Base-by-base conservation (phyloP, 1,139 yeast genomes). In the Taphrina populina region DNA sequence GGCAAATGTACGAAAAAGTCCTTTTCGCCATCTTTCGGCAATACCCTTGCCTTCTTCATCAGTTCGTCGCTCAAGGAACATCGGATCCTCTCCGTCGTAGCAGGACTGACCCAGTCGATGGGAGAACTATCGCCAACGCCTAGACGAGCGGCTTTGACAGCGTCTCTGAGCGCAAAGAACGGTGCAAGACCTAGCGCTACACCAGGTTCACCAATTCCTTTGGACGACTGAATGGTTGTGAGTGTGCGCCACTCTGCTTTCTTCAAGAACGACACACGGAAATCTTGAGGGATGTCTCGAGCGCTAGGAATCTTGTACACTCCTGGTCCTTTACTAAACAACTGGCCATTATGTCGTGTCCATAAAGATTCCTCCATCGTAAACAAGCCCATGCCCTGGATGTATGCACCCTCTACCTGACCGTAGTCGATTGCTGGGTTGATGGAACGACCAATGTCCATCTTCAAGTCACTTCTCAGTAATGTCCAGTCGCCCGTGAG, bases 191-290 rank as follows among this genome's bases (percentile, higher is more conserved):
- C 78, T 41, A 74, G 61, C 59, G 75, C 73, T 58, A 74, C 62
- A 13, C 78, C 78, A 2, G 78, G 78, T 64, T 74, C 78, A 29
- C 78, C 78, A 52, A 74, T 70, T 23, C 78, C 78, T 62, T 74
- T 74, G 43, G 74, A 70, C 26, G 72, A 65, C 59, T 71, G 68
- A 47, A 75, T 71, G 2, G 77, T 73, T 61, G 71, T 71, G 61
- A 75, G 65, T 61, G 74, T 76, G 59, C 66, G 64, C 63, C 73
- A 74, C 33, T 68, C 72, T 7, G 74, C 66, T 57, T 70, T 76
- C 40, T 68, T 67, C 52, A 73, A 64, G 64, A 73, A 67, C 15
- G 71, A 64, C 17, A 75, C 75, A 55, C 69, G 70, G 64, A 73
- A 73, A 34, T 64, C 65, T 59, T 73, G 76, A 2, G 77, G 77